These are phyloP conservation scores for Neolentinus lepideus DNA, from an alignment of 1,284 basidiomycete genomes.

Conservation along the genomic window DNA sequence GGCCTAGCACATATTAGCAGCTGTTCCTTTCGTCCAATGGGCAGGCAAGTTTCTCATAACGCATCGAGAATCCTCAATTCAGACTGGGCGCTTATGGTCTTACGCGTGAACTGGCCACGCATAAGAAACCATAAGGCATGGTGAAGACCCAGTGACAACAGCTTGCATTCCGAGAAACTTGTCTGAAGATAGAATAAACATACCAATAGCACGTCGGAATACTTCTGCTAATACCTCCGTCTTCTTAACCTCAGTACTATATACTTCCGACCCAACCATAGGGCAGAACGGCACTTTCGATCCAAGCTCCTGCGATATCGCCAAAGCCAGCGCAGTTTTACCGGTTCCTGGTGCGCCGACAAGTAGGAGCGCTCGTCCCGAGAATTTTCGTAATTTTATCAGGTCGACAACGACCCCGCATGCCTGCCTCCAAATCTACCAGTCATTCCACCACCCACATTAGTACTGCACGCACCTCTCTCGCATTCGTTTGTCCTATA, in stretches of 20 bases:
- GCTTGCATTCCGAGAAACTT: too few relatives aligned
- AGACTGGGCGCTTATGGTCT: conserved; percentile 1
- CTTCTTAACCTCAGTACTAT: conserved; percentile 97
- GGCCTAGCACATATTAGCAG: conserved; percentile 41
- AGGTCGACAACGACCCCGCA: conserved; percentile 91
- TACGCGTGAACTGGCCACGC: too few relatives aligned
- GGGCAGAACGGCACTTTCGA: conserved; percentile 96
- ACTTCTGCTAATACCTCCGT: conserved; percentile 97
- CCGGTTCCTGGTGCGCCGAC: conserved; percentile 91
- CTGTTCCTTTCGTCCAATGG: neutral
- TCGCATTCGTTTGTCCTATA: conserved; percentile 83
- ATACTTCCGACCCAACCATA: conserved; percentile 97
- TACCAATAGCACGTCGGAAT: conserved; percentile 94
- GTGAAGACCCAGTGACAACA: too few relatives aligned
- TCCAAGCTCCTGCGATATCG: conserved; percentile 91
- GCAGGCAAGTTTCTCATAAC: too few relatives aligned
- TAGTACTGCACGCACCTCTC: conserved; percentile 59
- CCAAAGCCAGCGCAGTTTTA: conserved; percentile 93
- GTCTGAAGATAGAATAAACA: conserved; percentile 22
- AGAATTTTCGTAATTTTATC: conserved; percentile 85
- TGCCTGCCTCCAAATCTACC: conserved; percentile 40
- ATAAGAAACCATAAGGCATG: too few relatives aligned
- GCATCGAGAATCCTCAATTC: neutral
- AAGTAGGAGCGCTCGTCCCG: conserved; percentile 83
- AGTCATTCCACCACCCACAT: neutral